Evolutionary conservation across 2,329 filamentous ascomycete genomes (phyloP), one percentile per base, ranked within the genome.

Genomic region (Aspergillus sp.): DNA sequence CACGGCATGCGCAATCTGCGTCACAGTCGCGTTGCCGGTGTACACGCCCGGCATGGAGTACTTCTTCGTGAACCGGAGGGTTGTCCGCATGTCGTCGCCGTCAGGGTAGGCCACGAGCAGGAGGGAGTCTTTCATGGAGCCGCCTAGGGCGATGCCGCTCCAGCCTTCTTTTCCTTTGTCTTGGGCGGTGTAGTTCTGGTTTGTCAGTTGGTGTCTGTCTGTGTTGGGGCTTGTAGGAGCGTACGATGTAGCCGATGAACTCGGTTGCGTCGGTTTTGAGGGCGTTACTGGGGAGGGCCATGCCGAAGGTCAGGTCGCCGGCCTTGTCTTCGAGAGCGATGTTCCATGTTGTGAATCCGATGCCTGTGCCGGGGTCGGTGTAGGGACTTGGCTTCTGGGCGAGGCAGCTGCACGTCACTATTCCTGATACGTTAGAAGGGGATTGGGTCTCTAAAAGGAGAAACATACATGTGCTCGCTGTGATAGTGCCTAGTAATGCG

Each of bases 21-120:
- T 84, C 17, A 88, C 66, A 36, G 76, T 82, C 13, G 85, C 84
- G 55, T 82, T 76, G 49, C 86, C 86, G 0, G 76, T 76, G 68
- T 88, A 88, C 29, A 79, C 62, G 0, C 76, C 75, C 0, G 86
- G 86, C 52, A 76, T 71, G 23, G 77, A 74, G 64, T 87, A 88
- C 49, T 82, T 83, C 2, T 38, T 17, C 7, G 49, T 44, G 20
- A 54, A 50, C 14, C 47, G 38, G 2, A 50, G 41, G 3, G 47
- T 45, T 9, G 41, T 45, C 23, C 40, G 25, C 17, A 50, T 42
- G 4, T 11, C 20, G 20, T 50, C 47, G 6, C 31, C 31, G 21
- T 50, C 40, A 3, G 47, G 40, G 14, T 50, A 50, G 0, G 47
- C 47, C 14, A 50, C 14, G 6, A 50, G 41, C 14, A 50, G 17